phyloP scores from a whole-genome alignment of 2,329 filamentous ascomycete genomes.

The Chrysoporthe deuterocubensis region DNA sequence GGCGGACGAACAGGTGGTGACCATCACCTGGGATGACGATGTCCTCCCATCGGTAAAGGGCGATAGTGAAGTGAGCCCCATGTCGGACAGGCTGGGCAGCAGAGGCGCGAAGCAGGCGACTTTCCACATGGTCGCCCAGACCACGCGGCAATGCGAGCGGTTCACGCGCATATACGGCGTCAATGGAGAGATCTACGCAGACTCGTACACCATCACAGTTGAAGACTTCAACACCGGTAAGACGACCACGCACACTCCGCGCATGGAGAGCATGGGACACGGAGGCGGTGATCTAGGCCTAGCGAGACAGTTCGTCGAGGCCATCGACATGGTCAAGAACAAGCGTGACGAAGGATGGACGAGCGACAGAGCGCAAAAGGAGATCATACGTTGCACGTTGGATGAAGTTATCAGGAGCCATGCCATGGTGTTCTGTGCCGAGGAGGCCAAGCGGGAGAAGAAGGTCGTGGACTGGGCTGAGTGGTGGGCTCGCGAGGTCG shows the following conservation, averaged over 20 bases:
- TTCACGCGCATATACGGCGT: slow-evolving; percentile 87
- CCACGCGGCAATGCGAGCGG: slow-evolving; percentile 83
- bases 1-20: slow-evolving; percentile 89
- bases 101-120: slow-evolving; percentile 80
- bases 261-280: slow-evolving; percentile 62
- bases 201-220: slow-evolving; percentile 76
- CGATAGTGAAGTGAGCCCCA: background rate
- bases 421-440: slow-evolving; percentile 90
- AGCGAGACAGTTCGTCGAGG: slow-evolving; percentile 79
- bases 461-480: slow-evolving; percentile 74
- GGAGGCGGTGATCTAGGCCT: slow-evolving; percentile 83
- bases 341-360: slow-evolving; percentile 69
- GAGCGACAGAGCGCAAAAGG: slow-evolving; percentile 72
- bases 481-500: slow-evolving; percentile 72
- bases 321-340: slow-evolving; percentile 79
- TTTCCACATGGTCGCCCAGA: slow-evolving; percentile 94
- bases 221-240: slow-evolving; percentile 69
- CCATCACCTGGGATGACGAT: slow-evolving; percentile 84
- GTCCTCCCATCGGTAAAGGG: slow-evolving; percentile 35
- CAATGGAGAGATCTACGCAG: slow-evolving; percentile 82
- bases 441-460: slow-evolving; percentile 75
- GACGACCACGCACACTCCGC: slow-evolving; percentile 62
- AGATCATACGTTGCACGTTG: slow-evolving; percentile 78
- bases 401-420: slow-evolving; percentile 90
- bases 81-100: slow-evolving; percentile 37